Evolutionary conservation across 164 flowering plant genomes (phyloP).

Genomic region (Amborella trichopoda): DNA sequence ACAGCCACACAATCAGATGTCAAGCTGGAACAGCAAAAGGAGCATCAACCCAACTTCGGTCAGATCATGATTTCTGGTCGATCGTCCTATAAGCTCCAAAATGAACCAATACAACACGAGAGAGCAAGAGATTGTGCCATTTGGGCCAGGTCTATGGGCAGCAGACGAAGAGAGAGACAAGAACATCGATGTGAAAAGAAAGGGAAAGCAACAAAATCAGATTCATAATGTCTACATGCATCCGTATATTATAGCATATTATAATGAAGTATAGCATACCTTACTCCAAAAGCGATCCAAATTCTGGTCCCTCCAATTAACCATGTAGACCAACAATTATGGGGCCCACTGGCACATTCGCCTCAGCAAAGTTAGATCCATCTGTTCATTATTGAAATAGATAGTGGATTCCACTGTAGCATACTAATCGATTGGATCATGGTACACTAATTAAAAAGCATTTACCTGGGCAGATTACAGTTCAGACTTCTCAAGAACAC

Average conservation of each 20-base stretch:
- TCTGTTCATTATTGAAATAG: no score
- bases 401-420: no score
- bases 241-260: not conserved
- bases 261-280: no score
- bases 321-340: no score
- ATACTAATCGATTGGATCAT: no score
- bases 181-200: no score
- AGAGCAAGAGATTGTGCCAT: slow-evolving; percentile 65
- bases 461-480: slow-evolving; percentile 67
- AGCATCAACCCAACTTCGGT: slow-evolving; percentile 75
- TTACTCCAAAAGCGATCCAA: no score
- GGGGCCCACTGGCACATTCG: no score
- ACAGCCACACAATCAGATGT: slow-evolving; percentile 70
- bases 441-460: not conserved
- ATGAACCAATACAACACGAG: slow-evolving; percentile 79
- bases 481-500: slow-evolving; percentile 37
- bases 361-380: no score
- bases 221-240: not conserved
- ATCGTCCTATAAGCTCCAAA: slow-evolving; percentile 62
- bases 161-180: slow-evolving; percentile 3
- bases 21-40: slow-evolving; percentile 92
- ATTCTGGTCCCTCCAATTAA: no score
- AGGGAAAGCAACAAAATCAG: no score
- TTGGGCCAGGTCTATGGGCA: slow-evolving; percentile 69
- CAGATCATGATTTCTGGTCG: slow-evolving; percentile 49